Percentiles rank a stretch among this genome's conserved stretches.
Evolutionary conservation across 2,329 filamentous ascomycete species (phyloP).

Genomic region (Colletotrichum viniferum): DNA sequence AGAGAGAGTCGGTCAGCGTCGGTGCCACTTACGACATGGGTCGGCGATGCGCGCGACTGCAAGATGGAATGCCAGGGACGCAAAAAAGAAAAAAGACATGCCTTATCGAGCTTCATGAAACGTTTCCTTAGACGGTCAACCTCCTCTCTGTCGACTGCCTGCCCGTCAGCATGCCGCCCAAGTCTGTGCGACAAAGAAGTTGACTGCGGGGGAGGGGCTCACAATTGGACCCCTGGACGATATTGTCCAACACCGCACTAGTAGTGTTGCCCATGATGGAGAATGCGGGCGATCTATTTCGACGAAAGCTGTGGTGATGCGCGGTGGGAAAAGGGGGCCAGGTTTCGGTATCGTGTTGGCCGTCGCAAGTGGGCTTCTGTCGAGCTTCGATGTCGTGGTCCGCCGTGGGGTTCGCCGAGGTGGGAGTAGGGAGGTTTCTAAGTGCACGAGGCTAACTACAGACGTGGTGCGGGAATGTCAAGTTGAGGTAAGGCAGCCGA

Average conservation of each 20-base stretch:
- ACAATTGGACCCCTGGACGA: conserved; percentile 98
- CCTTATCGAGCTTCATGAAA: conserved; percentile 99
- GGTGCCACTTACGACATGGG: neutral
- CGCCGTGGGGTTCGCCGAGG: conserved; percentile 9
- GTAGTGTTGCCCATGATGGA: conserved; percentile 69
- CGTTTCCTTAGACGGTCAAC: conserved; percentile 94
- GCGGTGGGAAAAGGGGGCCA: neutral
- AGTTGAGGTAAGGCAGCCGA: conserved; percentile 5
- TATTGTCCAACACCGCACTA: conserved; percentile 85
- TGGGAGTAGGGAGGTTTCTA: neutral
- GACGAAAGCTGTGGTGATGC: neutral
- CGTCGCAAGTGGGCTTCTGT: conserved; percentile 3
- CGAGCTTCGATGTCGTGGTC: conserved; percentile 4
- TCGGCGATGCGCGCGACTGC: neutral
- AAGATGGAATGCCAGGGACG: neutral
- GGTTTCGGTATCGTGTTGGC: neutral
- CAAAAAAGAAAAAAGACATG: conserved; percentile 40
- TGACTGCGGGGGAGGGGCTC: conserved; percentile 31
- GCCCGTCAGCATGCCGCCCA: conserved; percentile 11
- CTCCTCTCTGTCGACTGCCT: conserved; percentile 90
- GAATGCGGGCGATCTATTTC: neutral
- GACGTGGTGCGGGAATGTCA: neutral
- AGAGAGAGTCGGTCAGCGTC: conserved; percentile 2
- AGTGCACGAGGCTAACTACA: conserved; percentile 1
- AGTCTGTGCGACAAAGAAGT: conserved; percentile 16